These are phyloP conservation scores for Hypoxylon sp. DNA, from an alignment of 2,329 filamentous ascomycete genomes.

Conservation along the genomic window DNA sequence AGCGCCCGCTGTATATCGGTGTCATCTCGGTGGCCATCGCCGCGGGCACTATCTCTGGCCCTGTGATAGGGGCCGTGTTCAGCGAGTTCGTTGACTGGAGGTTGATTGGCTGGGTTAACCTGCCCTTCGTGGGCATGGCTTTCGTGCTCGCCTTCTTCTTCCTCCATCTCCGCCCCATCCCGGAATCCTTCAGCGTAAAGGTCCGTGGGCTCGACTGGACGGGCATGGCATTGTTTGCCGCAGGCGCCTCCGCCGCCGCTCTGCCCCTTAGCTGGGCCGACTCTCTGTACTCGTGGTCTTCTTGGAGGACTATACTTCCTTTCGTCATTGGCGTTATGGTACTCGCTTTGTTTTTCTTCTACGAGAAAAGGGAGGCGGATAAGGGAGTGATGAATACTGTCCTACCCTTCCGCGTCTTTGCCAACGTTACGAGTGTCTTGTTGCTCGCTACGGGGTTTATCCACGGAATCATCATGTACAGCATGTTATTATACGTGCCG, in stretches of 20 bases:
- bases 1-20: slow-evolving; percentile 43
- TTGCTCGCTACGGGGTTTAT: slow-evolving; percentile 23
- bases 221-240: slow-evolving; percentile 68
- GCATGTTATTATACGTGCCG: slow-evolving; percentile 29
- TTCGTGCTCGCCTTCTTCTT: slow-evolving; percentile 57
- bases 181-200: slow-evolving; percentile 54
- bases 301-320: slow-evolving; percentile 68
- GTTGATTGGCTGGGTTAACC: slow-evolving; percentile 72
- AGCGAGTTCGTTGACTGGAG: slow-evolving; percentile 60
- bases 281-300: slow-evolving; percentile 69
- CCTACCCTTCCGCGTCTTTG: slow-evolving; percentile 12
- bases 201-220: slow-evolving; percentile 67
- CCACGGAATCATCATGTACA: slow-evolving; percentile 19
- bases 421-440: slow-evolving; percentile 34
- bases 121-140: slow-evolving; percentile 63
- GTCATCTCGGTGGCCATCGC: slow-evolving; percentile 48
- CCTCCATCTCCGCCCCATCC: slow-evolving; percentile 58
- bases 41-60: slow-evolving; percentile 61
- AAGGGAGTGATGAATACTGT: slow-evolving; percentile 55
- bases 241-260: slow-evolving; percentile 57
- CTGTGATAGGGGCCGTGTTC: slow-evolving; percentile 60
- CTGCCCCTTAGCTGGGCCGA: slow-evolving; percentile 54
- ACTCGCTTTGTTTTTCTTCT: slow-evolving; percentile 61
- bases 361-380: slow-evolving; percentile 54
- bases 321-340: slow-evolving; percentile 63